These are phyloP conservation scores for Catenaria anguillulae DNA, from an alignment of 371 early-diverging fungal genomes.

Conservation along the genomic window DNA sequence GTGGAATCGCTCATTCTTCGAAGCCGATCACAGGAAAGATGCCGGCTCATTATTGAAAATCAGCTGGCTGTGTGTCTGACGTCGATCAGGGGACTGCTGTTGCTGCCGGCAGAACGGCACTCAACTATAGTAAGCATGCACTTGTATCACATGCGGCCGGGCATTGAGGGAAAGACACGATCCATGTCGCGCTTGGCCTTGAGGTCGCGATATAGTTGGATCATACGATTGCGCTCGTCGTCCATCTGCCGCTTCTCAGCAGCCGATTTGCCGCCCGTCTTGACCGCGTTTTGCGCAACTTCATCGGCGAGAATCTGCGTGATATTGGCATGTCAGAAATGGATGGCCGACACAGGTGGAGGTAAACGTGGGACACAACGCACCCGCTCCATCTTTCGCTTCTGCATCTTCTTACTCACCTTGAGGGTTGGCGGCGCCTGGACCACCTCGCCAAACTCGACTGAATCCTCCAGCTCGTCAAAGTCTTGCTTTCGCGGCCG, in stretches of 20 bases:
- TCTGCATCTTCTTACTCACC: constrained; percentile 32
- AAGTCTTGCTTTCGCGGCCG: constrained; percentile 18
- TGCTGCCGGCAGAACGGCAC: too few species aligned
- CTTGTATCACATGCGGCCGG: too few species aligned
- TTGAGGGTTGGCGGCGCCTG: constrained; percentile 36
- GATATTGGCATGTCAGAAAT: constrained; percentile 7
- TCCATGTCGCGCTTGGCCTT: constrained; percentile 21
- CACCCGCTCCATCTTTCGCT: constrained; percentile 5
- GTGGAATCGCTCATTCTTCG: too few species aligned
- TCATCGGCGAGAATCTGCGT: neutral
- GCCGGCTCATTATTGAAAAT: too few species aligned
- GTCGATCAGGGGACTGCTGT: too few species aligned
- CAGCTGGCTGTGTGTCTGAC: too few species aligned
- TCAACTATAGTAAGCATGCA: too few species aligned
- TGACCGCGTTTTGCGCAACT: constrained; percentile 25
- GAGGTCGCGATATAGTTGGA: constrained; percentile 29
- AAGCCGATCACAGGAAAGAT: too few species aligned
- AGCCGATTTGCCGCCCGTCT: constrained; percentile 30
- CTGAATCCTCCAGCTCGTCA: constrained; percentile 32
- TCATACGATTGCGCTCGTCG: constrained; percentile 25
- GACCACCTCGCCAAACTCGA: constrained; percentile 41
- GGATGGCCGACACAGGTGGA: constrained; percentile 18
- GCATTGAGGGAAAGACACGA: neutral
- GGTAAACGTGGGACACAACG: neutral
- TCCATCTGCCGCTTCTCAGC: constrained; percentile 25